Base-by-base conservation (phyloP, 179 eudicot species). In the Spinacia oleracea region DNA sequence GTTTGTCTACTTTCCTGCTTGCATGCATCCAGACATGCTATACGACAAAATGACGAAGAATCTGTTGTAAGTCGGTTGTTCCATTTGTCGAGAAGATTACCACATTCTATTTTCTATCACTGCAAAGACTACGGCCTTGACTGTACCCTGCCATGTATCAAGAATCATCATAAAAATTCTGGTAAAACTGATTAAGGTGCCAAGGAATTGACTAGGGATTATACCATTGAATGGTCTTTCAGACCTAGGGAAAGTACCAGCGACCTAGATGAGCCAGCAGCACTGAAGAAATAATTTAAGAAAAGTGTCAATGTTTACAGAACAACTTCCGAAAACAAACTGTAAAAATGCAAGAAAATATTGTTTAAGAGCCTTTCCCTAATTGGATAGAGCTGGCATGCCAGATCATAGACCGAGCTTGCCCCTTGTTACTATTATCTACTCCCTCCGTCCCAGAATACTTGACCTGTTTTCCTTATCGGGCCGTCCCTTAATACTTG, bases 171-270 rank as follows among this genome's bases (percentile, higher is more conserved):
- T 69, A n/a, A 42, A 53, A 35, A 12, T 10, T 27, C 45, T 23
- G 4, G 20, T 15, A 2, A n/a, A 20, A n/a, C 18, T 43, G n/a
- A 72, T 14, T 16, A 20, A 31, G 11, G n/a, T 43, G 18, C 48
- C 16, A 58, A 45, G 21, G 23, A 58, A 32, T 69, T 69, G 73
- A 35, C 73, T 60, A 23, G 1, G 72, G 77, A 75, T 69, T 23
- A 75, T 91, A 93, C 97, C 91, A 67, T 46, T 10, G 97, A 91
- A 80, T 94, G 98, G 84, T 94, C 94, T 83, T 85, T 91, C 62
- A 94, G 93, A 70, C 97, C 97, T 53, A 94, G 93, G 14, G 98
- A 92, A 62, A 94, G 88, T 79, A 92, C 86, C 83, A 92, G 77
- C 16, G 92, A 84, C 76, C 72, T 91, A 12, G 93, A 80, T 23